A percentile compares a stretch with the other conserved stretches of the same genome.
phyloP scores from a whole-genome alignment of 495 filamentous ascomycete genomes.

The Aspergillus bridgeri region DNA sequence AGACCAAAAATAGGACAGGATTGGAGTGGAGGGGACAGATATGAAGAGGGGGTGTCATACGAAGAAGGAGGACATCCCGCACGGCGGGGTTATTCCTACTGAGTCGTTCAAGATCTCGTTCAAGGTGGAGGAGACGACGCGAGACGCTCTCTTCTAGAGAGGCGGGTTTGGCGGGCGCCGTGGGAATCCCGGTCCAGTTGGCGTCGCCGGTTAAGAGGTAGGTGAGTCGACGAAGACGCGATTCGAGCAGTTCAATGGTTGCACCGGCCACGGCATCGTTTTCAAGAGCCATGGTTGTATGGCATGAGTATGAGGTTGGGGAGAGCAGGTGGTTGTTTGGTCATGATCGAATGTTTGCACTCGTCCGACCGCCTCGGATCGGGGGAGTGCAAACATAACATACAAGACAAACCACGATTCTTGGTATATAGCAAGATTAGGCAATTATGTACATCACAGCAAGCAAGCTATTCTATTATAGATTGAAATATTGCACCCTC shows the following conservation, averaged over 20 bases:
- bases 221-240: slow-evolving; percentile 69
- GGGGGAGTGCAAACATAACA: slow-evolving; percentile 17
- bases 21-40: not conserved
- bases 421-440: not conserved
- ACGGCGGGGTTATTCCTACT: slow-evolving; percentile 45
- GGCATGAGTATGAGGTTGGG: too few relatives aligned
- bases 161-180: slow-evolving; percentile 33
- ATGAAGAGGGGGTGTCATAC: slow-evolving; percentile 20
- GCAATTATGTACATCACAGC: not conserved
- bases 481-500: not conserved
- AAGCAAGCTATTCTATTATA: not conserved
- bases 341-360: too few relatives aligned
- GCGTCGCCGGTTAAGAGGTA: slow-evolving; percentile 66
- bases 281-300: slow-evolving; percentile 32
- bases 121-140: slow-evolving; percentile 60
- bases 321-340: too few relatives aligned
- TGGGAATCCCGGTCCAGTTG: slow-evolving; percentile 41
- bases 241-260: slow-evolving; percentile 74
- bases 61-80: slow-evolving; percentile 49
- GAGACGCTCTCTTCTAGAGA: slow-evolving; percentile 43
- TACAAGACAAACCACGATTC: too few relatives aligned
- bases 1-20: not conserved
- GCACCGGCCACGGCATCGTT: slow-evolving; percentile 38
- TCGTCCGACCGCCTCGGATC: too few relatives aligned
- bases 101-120: slow-evolving; percentile 53